Percentiles rank a stretch among this genome's conserved stretches.
Conservation (phyloP, 2,329 filamentous ascomycete species). For the Sporothrix mexicana region DNA sequence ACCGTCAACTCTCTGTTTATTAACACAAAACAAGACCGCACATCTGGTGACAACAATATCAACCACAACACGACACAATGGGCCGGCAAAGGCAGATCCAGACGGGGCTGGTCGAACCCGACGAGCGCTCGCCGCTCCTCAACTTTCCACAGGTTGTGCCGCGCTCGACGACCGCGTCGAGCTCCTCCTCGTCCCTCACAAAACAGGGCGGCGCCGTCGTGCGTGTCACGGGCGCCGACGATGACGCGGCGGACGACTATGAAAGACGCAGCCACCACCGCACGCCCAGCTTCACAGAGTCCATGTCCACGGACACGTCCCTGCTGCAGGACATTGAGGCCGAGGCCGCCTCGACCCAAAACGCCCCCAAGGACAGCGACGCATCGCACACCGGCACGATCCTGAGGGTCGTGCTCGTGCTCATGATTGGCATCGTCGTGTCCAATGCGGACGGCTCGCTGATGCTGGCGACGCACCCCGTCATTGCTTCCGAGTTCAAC, state of each 20-base stretch:
- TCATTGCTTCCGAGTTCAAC: conserved; percentile 66
- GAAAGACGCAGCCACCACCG: background rate
- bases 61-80: conserved; percentile 2
- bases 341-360: conserved; percentile 11
- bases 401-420: conserved; percentile 32
- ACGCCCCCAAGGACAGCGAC: background rate
- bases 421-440: conserved; percentile 62
- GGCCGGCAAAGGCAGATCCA: background rate
- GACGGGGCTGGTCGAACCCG: conserved; percentile 14
- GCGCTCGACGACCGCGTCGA: conserved; percentile 1
- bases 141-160: background rate
- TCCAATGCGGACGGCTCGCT: conserved; percentile 68
- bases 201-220: conserved; percentile 7
- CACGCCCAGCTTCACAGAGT: conserved; percentile 25
- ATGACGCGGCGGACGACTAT: background rate
- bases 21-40: background rate
- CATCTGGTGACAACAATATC: background rate
- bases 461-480: conserved; percentile 68
- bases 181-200: background rate
- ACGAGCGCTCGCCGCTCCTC: conserved; percentile 35
- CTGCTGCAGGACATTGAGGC: conserved; percentile 34
- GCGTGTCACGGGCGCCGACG: background rate
- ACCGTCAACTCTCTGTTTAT: background rate
- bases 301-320: conserved; percentile 33
- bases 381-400: background rate